Base-by-base conservation (phyloP, 31 red algal species). In the Odonthalia washingtoniensis region DNA sequence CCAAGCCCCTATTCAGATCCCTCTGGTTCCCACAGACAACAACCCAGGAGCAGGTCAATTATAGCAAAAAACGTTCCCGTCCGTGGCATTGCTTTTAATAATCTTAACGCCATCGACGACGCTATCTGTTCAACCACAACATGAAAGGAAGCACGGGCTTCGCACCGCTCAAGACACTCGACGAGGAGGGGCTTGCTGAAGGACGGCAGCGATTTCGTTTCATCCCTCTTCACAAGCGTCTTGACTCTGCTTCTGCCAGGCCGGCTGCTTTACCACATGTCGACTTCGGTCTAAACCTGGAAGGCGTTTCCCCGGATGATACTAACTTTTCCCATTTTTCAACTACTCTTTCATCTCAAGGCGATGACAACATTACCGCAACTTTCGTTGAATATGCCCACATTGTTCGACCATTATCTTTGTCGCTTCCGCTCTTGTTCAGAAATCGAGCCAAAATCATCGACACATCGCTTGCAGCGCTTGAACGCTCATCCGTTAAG, bases 181-280 rank as follows among this genome's bases (percentile, higher is more conserved):
- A 94, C 37, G 85, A 89, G 14, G 41, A 72, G 43, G 65, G 75
- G 24, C 85, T 94, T 31, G 69, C 72, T 17, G 40, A 64, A 12
- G 91, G 91, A 35, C 72, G 78, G 30, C 77, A 81, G 40, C 84
- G 91, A 21, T 94, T 65, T 60, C 91, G 91, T 24, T 94, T 94
- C 62, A 45, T 87, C 36, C 62, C 84, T 4, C 60, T 94, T 36
- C 63, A 74, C 17, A 62, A 80, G 3, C 91, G 91, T 52, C 70
- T 94, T 24, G 46, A 78, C 36, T 74, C 74, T 28, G 66, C 91
- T 21, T 89, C 91, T n/a, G 91, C 91, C 61, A 84, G 91, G 3
- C 91, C 84, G 6, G 24, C 91, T 24, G 78, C 91, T 5, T 84
- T 94, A 3, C 91, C 91, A 3, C 27, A 73, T 72, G 46, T 74